These are phyloP conservation scores for Marasmius tenuissimus DNA, from an alignment of 1,284 basidiomycete species.

Conservation along the genomic window DNA sequence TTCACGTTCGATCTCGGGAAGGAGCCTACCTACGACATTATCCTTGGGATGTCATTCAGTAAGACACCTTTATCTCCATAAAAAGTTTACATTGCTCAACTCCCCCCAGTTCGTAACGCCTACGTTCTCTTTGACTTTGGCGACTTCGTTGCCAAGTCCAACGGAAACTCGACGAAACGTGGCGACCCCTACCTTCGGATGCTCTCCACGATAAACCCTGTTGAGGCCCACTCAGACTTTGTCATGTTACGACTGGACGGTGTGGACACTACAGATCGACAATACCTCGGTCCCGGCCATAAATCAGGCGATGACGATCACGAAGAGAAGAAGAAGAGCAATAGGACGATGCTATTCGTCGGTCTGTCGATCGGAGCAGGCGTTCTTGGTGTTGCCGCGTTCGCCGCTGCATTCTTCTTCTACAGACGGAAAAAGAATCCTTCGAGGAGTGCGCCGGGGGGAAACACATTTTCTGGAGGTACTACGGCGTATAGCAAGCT, in stretches of 20 bases:
- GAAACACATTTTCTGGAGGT: not conserved
- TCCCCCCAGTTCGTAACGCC: constrained; percentile 46
- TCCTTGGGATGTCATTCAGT: constrained; percentile 61
- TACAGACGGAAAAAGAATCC: constrained; percentile 3
- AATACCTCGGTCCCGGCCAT: constrained; percentile 15
- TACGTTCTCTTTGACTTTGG: constrained; percentile 64
- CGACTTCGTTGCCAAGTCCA: constrained; percentile 46
- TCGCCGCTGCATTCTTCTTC: constrained; percentile 10
- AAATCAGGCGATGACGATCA: not conserved
- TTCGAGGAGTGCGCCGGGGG: not conserved
- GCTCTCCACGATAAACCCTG: constrained; percentile 47
- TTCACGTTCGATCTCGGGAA: constrained; percentile 34
- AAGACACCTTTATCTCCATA: constrained; percentile 21
- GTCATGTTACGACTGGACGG: constrained; percentile 50
- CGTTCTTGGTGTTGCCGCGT: constrained; percentile 7
- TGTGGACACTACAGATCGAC: constrained; percentile 39
- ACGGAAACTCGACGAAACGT: constrained; percentile 18
- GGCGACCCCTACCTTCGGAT: constrained; percentile 60
- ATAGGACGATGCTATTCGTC: constrained; percentile 10
- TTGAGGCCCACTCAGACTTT: constrained; percentile 50
- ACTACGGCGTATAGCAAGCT: not conserved
- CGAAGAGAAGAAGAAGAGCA: constrained; percentile 3
- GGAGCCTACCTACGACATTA: constrained; percentile 40
- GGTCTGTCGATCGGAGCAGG: constrained; percentile 12
- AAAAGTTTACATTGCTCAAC: constrained; percentile 2